These are phyloP conservation scores for Nasturtium officinale DNA, from an alignment of 345 rosid genomes.

Conservation along the genomic window DNA sequence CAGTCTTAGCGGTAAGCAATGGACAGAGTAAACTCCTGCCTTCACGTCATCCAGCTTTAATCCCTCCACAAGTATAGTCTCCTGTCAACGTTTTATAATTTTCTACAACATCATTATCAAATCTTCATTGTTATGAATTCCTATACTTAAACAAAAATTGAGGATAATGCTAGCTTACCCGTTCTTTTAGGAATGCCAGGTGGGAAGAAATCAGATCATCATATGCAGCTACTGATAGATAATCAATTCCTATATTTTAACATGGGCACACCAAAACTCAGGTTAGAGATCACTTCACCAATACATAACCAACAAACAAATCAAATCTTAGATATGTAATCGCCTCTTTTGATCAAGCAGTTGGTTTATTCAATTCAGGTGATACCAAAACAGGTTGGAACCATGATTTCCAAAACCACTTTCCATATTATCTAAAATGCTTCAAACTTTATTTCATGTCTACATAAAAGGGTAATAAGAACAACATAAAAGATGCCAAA, in stretches of 20 bases:
- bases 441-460: not conserved
- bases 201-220: conserved; percentile 53
- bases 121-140: not conserved
- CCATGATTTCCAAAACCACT: not conserved
- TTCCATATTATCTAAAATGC: not conserved
- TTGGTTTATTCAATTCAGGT: not conserved
- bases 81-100: conserved; percentile 41
- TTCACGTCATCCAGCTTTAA: conserved; percentile 65
- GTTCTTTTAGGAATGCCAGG: conserved; percentile 48
- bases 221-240: conserved; percentile 73
- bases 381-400: not conserved
- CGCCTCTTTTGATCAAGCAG: not conserved
- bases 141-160: no score
- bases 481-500: not conserved
- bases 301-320: not conserved
- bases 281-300: conserved; percentile 11
- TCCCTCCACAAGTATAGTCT: conserved; percentile 67
- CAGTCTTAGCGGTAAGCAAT: conserved; percentile 73
- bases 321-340: not conserved
- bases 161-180: no score
- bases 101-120: conserved; percentile 3
- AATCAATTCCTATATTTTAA: conserved; percentile 64
- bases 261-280: conserved; percentile 3
- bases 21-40: conserved; percentile 65
- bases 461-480: not conserved